phyloP scores from a whole-genome alignment of 2,329 filamentous ascomycete species.

The Claviceps sp. region DNA sequence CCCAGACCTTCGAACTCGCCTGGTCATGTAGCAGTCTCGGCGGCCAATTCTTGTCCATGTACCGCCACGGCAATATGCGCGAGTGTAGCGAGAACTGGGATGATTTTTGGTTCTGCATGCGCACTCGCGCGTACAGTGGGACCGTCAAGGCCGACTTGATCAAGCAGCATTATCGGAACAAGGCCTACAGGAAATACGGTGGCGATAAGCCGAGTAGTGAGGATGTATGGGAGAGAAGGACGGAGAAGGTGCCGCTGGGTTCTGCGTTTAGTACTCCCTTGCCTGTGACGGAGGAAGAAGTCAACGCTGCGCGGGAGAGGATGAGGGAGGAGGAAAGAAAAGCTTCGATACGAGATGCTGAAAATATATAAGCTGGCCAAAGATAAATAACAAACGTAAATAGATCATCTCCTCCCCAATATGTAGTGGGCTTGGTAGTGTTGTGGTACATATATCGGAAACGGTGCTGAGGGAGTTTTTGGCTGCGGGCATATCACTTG shows the following conservation, averaged over 20 bases:
- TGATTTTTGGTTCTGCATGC: constrained; percentile 98
- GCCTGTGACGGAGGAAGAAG: constrained; percentile 22
- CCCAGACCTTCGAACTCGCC: constrained; percentile 77
- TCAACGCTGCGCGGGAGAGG: constrained; percentile 31
- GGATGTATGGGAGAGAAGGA: constrained; percentile 74
- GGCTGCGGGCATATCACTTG: too few relatives aligned
- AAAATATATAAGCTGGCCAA: constrained; percentile 3
- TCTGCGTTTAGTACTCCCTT: constrained; percentile 31
- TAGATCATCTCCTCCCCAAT: not conserved
- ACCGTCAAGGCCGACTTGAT: constrained; percentile 48
- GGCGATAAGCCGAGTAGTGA: constrained; percentile 60
- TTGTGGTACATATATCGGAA: too few relatives aligned
- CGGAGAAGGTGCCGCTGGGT: constrained; percentile 40
- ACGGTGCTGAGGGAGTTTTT: too few relatives aligned
- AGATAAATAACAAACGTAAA: constrained; percentile 15
- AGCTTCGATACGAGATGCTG: constrained; percentile 17
- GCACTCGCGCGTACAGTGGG: constrained; percentile 50
- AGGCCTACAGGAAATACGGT: constrained; percentile 51
- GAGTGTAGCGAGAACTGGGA: constrained; percentile 77
- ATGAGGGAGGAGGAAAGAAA: constrained; percentile 21
- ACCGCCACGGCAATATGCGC: constrained; percentile 68
- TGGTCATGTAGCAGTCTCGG: constrained; percentile 90
- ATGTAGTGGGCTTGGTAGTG: too few relatives aligned
- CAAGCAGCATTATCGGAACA: constrained; percentile 53
- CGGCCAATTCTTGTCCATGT: constrained; percentile 83